A percentile compares a stretch with the other conserved stretches of the same genome.
These are phyloP conservation scores for Alternaria solani DNA, from an alignment of 2,329 filamentous ascomycete species.

Conservation along the genomic window DNA sequence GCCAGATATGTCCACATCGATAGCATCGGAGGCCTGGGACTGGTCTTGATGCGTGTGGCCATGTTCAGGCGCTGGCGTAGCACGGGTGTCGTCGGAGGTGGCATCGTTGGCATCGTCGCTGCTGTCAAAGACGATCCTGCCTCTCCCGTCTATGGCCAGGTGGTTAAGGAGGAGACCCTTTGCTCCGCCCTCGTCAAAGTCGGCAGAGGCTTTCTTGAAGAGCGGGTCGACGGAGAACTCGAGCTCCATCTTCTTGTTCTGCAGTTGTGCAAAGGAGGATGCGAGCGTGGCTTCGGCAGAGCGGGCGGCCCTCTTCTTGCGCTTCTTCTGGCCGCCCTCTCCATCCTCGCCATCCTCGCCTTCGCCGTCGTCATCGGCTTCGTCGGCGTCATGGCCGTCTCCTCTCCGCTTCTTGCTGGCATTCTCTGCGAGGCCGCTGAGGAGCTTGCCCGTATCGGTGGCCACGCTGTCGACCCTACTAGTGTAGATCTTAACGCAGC, in stretches of 20 bases:
- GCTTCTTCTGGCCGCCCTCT: constrained; percentile 67
- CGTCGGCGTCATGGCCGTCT: constrained; percentile 45
- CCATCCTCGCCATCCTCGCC: constrained; percentile 67
- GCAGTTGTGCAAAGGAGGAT: constrained; percentile 83
- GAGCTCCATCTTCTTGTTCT: constrained; percentile 96
- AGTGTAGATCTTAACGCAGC: constrained; percentile 99
- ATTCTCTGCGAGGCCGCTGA: constrained; percentile 92
- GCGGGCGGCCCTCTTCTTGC: constrained; percentile 79
- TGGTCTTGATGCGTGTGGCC: constrained; percentile 46
- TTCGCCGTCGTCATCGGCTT: constrained; percentile 61
- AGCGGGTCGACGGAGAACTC: constrained; percentile 96
- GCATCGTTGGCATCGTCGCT: constrained; percentile 80
- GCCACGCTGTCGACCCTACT: constrained; percentile 98
- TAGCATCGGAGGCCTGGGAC: constrained; percentile 60
- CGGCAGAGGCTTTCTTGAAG: constrained; percentile 99
- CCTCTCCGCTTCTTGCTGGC: constrained; percentile 64
- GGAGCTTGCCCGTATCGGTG: constrained; percentile 92
- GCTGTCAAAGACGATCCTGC: constrained; percentile 97
- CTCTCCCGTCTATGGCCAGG: constrained; percentile 90
- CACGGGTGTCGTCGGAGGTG: constrained; percentile 54
- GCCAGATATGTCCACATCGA: constrained; percentile 79
- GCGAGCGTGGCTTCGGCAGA: constrained; percentile 94
- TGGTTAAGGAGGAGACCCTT: constrained; percentile 96
- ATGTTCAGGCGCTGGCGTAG: constrained; percentile 55
- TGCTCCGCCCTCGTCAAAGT: constrained; percentile 97